Conservation (phyloP, 164 flowering plant genomes). For the Umbellularia californica region DNA sequence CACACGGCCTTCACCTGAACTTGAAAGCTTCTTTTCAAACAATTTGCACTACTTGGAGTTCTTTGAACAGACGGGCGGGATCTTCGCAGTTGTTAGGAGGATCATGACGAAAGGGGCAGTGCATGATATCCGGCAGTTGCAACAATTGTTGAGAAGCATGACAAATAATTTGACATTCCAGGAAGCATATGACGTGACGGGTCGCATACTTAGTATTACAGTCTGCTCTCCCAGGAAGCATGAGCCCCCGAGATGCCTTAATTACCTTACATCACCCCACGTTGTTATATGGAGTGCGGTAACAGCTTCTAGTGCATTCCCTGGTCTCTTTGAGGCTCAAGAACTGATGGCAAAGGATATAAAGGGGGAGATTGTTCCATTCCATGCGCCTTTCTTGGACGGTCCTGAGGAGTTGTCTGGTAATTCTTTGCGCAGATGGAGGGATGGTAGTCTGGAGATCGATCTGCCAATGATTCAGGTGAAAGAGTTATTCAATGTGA, state of each 20-base stretch:
- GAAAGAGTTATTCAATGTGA: constrained; percentile 94
- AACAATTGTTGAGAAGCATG: constrained; percentile 67
- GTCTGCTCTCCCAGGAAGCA: constrained; percentile 98
- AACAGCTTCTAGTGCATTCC: constrained; percentile 98
- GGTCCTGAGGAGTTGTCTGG: constrained; percentile 68
- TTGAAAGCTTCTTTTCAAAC: constrained; percentile 87
- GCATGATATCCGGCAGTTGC: constrained; percentile 89
- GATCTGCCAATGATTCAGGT: constrained; percentile 97
- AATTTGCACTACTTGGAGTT: constrained; percentile 81
- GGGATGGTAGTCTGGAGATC: constrained; percentile 97
- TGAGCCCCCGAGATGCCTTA: constrained; percentile 96
- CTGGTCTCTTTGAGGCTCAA: constrained; percentile 97
- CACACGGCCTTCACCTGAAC: constrained; percentile 94
- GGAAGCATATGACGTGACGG: constrained; percentile 98
- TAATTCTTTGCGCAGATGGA: constrained; percentile 71
- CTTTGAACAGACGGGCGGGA: constrained; percentile 93
- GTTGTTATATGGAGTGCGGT: constrained; percentile 99
- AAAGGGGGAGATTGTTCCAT: constrained; percentile 92
- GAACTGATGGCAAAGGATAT: constrained; percentile 98
- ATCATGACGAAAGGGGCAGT: constrained; percentile 86
- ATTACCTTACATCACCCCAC: constrained; percentile 95
- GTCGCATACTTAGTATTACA: constrained; percentile 89
- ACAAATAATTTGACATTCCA: constrained; percentile 94
- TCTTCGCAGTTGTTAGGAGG: constrained; percentile 72
- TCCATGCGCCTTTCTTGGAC: constrained; percentile 84